Evolutionary conservation across 352 stramenopile genomes (phyloP).

Genomic region (Phytophthora idaei): DNA sequence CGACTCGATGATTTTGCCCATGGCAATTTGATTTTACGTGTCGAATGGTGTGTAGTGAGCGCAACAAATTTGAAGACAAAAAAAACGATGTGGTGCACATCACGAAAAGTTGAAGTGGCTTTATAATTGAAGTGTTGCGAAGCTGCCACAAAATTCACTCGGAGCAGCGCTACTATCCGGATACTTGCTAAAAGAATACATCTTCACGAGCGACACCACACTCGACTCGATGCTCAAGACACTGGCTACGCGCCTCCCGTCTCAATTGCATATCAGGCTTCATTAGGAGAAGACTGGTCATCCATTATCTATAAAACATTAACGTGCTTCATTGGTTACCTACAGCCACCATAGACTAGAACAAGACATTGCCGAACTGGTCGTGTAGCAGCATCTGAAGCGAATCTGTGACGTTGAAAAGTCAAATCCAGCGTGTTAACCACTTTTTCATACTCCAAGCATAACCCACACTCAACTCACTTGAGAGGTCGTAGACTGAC

Average conservation of each 20-base stretch:
- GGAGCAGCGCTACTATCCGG: too few relatives aligned
- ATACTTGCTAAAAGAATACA: not conserved
- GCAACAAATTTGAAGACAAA: not conserved
- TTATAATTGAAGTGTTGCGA: not conserved
- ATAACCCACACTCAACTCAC: constrained; percentile 29
- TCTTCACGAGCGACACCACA: too few relatives aligned
- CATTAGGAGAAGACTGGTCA: too few relatives aligned
- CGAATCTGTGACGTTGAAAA: constrained; percentile 45
- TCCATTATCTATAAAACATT: not conserved
- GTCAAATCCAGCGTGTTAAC: not conserved
- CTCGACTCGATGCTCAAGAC: too few relatives aligned
- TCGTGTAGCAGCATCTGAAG: constrained; percentile 49
- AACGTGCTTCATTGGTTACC: not conserved
- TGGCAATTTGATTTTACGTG: constrained; percentile 11
- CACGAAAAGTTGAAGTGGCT: not conserved
- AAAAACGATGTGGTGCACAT: constrained; percentile 8
- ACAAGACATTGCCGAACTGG: constrained; percentile 64
- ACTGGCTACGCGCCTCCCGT: too few relatives aligned
- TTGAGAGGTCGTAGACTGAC: constrained; percentile 58
- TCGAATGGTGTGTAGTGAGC: constrained; percentile 8
- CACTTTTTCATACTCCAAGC: not conserved
- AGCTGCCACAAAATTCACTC: too few relatives aligned
- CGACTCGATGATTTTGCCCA: constrained; percentile 88
- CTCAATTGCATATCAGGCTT: too few relatives aligned
- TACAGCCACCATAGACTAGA: constrained; percentile 23